Evolutionary conservation across 139 green algal species (phyloP), one percentile per base, ranked within the genome.

Genomic region (Haematococcus sp.): DNA sequence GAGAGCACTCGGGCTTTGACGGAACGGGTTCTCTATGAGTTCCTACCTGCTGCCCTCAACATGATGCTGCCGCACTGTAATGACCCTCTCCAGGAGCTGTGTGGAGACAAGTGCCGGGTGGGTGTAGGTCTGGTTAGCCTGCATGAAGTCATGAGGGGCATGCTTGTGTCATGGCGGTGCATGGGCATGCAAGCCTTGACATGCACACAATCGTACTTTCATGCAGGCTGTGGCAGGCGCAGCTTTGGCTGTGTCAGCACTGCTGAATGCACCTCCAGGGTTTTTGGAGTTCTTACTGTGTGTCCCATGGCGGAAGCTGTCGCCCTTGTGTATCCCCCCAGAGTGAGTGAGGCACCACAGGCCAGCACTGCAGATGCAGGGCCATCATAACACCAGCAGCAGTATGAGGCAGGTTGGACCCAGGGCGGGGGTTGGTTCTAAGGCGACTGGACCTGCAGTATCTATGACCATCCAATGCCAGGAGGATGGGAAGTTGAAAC

Each of bases 201-300:
- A n/a, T n/a, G n/a, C n/a, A n/a, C n/a, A n/a, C n/a, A n/a, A n/a
- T n/a, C n/a, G n/a, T 44, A n/a, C 51, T n/a, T 75, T 25, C 51
- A 51, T 61, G 75, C 68, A 88, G 82, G 82, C 82, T 30, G 85
- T 89, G 4, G 86, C 83, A n/a, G 75, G 72, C 30, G 84, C 86
- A 23, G 84, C 86, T 1, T 67, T 91, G 59, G 67, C 77, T 2
- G 78, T 85, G 2, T 87, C 86, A 0, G 75, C 79, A 0, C 78
- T 94, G 2, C 76, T 94, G 63, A 91, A 91, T 34, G 83, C 84
- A 0, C 89, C 89, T 0, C 84, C 85, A 0, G 83, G 86, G 0
- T 94, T 94, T 46, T 74, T 94, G 60, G 88, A 94, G 70, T 94
- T 93, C 73, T 68, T 94, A 71, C 76, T 93, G 2, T 90, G 88